phyloP scores from a whole-genome alignment of 495 filamentous ascomycete genomes.

The Evernia prunastri region DNA sequence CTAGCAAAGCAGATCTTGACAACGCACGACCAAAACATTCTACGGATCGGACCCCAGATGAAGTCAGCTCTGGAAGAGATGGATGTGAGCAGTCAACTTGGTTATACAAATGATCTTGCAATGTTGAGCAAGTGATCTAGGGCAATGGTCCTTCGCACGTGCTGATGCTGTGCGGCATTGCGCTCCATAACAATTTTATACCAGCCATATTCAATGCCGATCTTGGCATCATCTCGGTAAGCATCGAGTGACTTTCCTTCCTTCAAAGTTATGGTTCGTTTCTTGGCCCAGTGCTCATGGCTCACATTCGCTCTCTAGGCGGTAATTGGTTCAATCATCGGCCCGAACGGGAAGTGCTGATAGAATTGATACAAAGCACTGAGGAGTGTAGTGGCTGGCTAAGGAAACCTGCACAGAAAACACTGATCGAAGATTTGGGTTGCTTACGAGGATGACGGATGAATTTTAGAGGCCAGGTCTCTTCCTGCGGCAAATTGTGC shows the following conservation, averaged over 20 bases:
- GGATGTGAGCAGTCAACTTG: neutral
- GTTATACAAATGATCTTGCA: neutral
- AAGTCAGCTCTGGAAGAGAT: slow-evolving; percentile 9
- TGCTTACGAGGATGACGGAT: neutral
- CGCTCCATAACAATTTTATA: slow-evolving; percentile 5
- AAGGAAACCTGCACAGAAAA: slow-evolving; percentile 1
- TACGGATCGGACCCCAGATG: slow-evolving; percentile 13
- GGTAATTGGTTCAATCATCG: slow-evolving; percentile 11
- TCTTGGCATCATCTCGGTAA: slow-evolving; percentile 15
- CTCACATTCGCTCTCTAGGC: slow-evolving; percentile 1
- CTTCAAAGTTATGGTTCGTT: neutral
- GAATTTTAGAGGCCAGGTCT: neutral
- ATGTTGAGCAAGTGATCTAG: neutral
- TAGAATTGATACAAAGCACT: slow-evolving; percentile 4
- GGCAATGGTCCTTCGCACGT: slow-evolving; percentile 11
- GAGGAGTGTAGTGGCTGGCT: slow-evolving; percentile 19
- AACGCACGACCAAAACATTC: slow-evolving; percentile 15
- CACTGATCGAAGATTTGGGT: slow-evolving; percentile 16
- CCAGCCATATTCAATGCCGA: slow-evolving; percentile 11
- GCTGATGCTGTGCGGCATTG: slow-evolving; percentile 17
- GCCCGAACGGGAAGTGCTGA: slow-evolving; percentile 10
- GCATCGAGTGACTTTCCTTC: neutral
- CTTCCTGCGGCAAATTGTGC: neutral
- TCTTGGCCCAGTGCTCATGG: neutral
- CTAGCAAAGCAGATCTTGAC: slow-evolving; percentile 18